Conservation (phyloP, 2,329 filamentous ascomycete genomes). For the Onygenales sp. region DNA sequence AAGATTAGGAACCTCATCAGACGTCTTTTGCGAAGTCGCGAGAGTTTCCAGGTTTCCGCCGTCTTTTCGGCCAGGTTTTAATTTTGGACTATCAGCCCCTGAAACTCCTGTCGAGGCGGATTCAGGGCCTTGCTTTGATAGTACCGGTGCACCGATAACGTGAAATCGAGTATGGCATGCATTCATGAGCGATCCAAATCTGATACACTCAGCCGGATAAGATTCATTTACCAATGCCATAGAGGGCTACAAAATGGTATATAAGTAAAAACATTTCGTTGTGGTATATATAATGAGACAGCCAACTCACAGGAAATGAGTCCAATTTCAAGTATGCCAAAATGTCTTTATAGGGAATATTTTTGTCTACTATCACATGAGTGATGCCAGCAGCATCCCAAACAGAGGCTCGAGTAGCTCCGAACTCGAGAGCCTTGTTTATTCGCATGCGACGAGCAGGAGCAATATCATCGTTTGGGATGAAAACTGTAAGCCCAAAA, state of each 20-base stretch:
- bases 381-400: slow-evolving; percentile 50
- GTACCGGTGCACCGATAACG: slow-evolving; percentile 18
- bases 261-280: not conserved
- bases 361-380: slow-evolving; percentile 70
- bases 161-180: slow-evolving; percentile 44
- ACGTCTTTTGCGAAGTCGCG: not conserved
- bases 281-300: too few relatives aligned
- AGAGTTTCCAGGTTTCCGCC: not conserved
- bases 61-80: slow-evolving; percentile 20
- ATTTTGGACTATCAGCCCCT: slow-evolving; percentile 13
- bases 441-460: slow-evolving; percentile 61
- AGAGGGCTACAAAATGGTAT: slow-evolving; percentile 17
- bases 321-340: slow-evolving; percentile 44
- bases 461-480: slow-evolving; percentile 69
- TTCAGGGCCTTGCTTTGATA: slow-evolving; percentile 7
- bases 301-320: slow-evolving; percentile 36
- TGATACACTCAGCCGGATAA: slow-evolving; percentile 61
- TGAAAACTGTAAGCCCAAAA: slow-evolving; percentile 45
- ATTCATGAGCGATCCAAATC: slow-evolving; percentile 49
- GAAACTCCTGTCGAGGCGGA: slow-evolving; percentile 5
- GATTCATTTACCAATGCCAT: slow-evolving; percentile 55
- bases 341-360: slow-evolving; percentile 55
- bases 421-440: slow-evolving; percentile 62
- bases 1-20: slow-evolving; percentile 3
- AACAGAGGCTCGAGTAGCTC: slow-evolving; percentile 59